A percentile compares a stretch with the other conserved stretches of the same genome.
phyloP scores from a whole-genome alignment of 306 rosid genomes.

The Cucurbita ficifolia region DNA sequence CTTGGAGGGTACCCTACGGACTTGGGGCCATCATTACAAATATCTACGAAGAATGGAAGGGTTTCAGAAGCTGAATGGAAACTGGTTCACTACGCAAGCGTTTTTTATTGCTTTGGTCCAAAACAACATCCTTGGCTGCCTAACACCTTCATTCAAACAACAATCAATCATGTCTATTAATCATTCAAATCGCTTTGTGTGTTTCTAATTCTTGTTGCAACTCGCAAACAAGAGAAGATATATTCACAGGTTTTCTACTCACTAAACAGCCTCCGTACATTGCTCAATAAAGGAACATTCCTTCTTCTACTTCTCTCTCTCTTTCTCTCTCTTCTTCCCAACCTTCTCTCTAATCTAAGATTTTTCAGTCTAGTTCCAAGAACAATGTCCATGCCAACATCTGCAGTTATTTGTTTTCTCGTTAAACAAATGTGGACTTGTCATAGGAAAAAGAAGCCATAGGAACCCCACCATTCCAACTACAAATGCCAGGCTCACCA shows the following conservation, averaged over 20 bases:
- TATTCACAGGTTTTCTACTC: background rate
- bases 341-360: background rate
- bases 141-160: slow-evolving; percentile 8
- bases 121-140: slow-evolving; percentile 5
- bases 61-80: slow-evolving; percentile 7
- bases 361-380: slow-evolving; percentile 27
- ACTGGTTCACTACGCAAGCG: background rate
- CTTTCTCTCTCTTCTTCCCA: background rate
- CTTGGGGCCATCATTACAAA: slow-evolving; percentile 66
- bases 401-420: slow-evolving; percentile 54
- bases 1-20: slow-evolving; percentile 34
- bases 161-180: background rate
- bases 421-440: slow-evolving; percentile 58
- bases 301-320: background rate
- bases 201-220: slow-evolving; percentile 2
- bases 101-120: slow-evolving; percentile 8
- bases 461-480: slow-evolving; percentile 59
- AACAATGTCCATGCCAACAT: slow-evolving; percentile 86
- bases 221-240: background rate
- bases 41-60: slow-evolving; percentile 21
- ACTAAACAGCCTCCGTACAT: background rate
- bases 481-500: slow-evolving; percentile 39
- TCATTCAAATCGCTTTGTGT: background rate
- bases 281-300: background rate
- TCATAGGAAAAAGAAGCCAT: slow-evolving; percentile 69